phyloP scores from a whole-genome alignment of 306 rosid species.

The Casuarina glauca region DNA sequence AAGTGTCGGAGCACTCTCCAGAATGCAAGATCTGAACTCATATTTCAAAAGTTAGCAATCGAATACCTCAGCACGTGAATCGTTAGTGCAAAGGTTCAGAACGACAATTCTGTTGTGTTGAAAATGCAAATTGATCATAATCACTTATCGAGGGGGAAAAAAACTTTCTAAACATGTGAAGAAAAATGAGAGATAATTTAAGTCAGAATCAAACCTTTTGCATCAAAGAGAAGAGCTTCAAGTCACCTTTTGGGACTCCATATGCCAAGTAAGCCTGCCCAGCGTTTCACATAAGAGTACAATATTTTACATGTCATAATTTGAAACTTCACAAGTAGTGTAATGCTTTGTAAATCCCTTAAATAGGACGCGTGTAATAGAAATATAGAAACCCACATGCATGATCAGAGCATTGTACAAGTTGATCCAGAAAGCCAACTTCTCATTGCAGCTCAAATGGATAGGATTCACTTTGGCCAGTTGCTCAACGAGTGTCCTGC shows the following conservation, averaged over 20 bases:
- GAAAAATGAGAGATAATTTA: background rate
- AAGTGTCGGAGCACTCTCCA: background rate
- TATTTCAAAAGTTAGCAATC: background rate
- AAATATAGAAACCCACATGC: conserved; percentile 54
- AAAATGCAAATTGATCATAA: background rate
- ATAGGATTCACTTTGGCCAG: conserved; percentile 69
- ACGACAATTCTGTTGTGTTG: background rate
- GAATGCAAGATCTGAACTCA: background rate
- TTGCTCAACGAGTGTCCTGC: conserved; percentile 75
- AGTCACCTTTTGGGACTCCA: conserved; percentile 80
- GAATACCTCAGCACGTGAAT: background rate
- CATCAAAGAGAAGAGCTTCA: conserved; percentile 73
- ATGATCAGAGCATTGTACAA: conserved; percentile 71
- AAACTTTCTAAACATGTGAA: background rate
- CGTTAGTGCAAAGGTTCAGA: background rate
- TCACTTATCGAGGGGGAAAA: background rate
- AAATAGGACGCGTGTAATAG: background rate
- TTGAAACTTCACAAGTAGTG: background rate
- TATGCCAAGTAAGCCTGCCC: conserved; percentile 77
- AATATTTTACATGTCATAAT: background rate
- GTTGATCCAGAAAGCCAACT: conserved; percentile 81
- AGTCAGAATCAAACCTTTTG: conserved; percentile 57
- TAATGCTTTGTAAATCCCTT: background rate
- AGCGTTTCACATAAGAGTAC: background rate
- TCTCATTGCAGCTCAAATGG: conserved; percentile 57